phyloP scores from a whole-genome alignment of 2,329 filamentous ascomycete genomes.

The Paramyrothecium sp. region DNA sequence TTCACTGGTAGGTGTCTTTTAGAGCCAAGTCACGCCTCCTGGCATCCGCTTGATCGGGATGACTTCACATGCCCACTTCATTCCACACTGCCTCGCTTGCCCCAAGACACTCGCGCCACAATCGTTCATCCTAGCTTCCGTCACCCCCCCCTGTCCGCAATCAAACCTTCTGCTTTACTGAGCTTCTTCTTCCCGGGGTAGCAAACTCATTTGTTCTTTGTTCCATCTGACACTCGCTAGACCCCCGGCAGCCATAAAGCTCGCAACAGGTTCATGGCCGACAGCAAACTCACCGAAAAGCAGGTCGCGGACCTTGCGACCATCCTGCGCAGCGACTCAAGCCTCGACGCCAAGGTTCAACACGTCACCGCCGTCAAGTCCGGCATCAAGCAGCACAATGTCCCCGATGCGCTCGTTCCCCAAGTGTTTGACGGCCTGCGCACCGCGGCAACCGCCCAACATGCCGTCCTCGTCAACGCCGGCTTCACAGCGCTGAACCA shows the following conservation, averaged over 20 bases:
- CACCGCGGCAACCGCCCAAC: conserved; percentile 71
- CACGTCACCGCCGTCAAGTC: conserved; percentile 77
- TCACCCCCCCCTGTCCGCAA: too few relatives aligned
- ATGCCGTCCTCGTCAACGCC: conserved; percentile 74
- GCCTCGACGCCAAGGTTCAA: conserved; percentile 68
- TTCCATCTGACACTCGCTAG: too few relatives aligned
- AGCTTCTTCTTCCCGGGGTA: too few relatives aligned
- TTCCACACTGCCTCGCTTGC: too few relatives aligned
- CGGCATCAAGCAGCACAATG: conserved; percentile 88
- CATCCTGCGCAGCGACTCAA: conserved; percentile 59
- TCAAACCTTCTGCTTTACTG: too few relatives aligned
- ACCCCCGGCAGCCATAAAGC: too few relatives aligned
- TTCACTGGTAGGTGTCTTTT: not conserved
- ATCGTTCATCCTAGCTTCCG: too few relatives aligned
- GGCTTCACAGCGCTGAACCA: conserved; percentile 88
- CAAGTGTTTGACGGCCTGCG: conserved; percentile 81
- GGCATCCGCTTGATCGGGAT: too few relatives aligned
- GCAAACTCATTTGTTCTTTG: too few relatives aligned
- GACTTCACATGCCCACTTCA: too few relatives aligned
- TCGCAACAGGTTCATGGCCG: conserved; percentile 41
- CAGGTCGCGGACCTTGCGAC: conserved; percentile 54
- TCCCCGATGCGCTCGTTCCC: conserved; percentile 70
- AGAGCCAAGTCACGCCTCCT: too few relatives aligned
- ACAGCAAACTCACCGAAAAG: conserved; percentile 54
- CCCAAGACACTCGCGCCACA: too few relatives aligned